These are phyloP conservation scores for Lactarius quietus DNA, from an alignment of 768 basidiomycete species.

Conservation along the genomic window DNA sequence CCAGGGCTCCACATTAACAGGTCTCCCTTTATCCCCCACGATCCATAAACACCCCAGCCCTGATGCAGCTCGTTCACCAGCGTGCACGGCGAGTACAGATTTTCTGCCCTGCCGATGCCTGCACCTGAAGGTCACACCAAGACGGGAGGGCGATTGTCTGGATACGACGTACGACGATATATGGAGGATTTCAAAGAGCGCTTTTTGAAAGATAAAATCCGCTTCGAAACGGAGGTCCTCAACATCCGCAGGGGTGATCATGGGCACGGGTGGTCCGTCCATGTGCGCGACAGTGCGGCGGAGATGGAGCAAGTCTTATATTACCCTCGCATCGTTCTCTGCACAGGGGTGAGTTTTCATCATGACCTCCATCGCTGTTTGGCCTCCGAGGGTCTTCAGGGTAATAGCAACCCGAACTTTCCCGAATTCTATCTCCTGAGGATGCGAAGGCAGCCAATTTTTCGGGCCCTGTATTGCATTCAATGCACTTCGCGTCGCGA, in stretches of 20 bases:
- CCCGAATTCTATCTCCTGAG: slow-evolving; percentile 40
- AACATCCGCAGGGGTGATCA: slow-evolving; percentile 39
- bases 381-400: slow-evolving; percentile 35
- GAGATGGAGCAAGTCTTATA: slow-evolving; percentile 33
- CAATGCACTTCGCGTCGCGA: slow-evolving; percentile 43
- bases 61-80: slow-evolving; percentile 36
- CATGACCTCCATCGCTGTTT: background rate
- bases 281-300: slow-evolving; percentile 34
- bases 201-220: slow-evolving; percentile 45
- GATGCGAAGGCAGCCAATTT: slow-evolving; percentile 42
- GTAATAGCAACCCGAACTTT: slow-evolving; percentile 49
- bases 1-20: slow-evolving; percentile 57
- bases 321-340: slow-evolving; percentile 53
- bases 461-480: slow-evolving; percentile 48
- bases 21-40: slow-evolving; percentile 34
- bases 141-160: slow-evolving; percentile 47
- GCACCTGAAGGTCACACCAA: slow-evolving; percentile 35
- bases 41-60: background rate
- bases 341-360: slow-evolving; percentile 47
- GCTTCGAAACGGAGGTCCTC: slow-evolving; percentile 47
- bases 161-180: slow-evolving; percentile 52
- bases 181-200: slow-evolving; percentile 50
- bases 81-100: slow-evolving; percentile 60
- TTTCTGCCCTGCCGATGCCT: slow-evolving; percentile 55
- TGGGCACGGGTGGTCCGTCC: slow-evolving; percentile 44